Percentiles rank a stretch among this genome's conserved stretches.
Conservation (phyloP, 257 asterid genomes). For the Echium plantagineum region DNA sequence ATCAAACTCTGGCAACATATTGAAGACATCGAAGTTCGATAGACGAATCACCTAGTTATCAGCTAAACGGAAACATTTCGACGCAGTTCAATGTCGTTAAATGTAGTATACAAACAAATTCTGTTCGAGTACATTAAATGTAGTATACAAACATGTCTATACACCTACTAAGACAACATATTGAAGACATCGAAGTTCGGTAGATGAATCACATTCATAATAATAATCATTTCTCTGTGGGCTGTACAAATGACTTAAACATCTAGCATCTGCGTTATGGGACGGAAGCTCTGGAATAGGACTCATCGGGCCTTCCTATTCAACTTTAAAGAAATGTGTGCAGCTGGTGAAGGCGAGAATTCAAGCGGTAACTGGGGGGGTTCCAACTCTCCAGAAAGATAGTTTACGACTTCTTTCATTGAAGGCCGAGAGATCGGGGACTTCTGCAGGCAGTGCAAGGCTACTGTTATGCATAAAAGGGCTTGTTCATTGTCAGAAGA, state of each 20-base stretch:
- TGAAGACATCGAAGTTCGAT: too few species aligned
- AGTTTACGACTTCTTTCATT: conserved; percentile 80
- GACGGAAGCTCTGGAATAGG: not conserved
- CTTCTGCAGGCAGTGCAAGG: conserved; percentile 82
- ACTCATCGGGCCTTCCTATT: conserved; percentile 65
- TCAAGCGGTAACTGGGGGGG: conserved; percentile 78
- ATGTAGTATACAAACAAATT: not conserved
- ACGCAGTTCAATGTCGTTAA: too few species aligned
- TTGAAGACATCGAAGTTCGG: too few species aligned
- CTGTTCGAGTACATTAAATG: not conserved
- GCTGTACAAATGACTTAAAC: conserved; percentile 8
- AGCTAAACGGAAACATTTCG: too few species aligned
- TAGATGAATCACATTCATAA: not conserved
- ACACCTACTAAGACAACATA: not conserved
- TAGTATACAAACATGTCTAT: too few species aligned
- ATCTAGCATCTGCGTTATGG: not conserved
- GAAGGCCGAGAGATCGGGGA: conserved; percentile 74
- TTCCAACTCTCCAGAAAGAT: conserved; percentile 57
- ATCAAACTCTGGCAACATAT: too few species aligned
- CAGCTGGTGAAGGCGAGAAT: conserved; percentile 68
- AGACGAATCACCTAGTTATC: too few species aligned
- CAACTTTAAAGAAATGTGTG: conserved; percentile 48
- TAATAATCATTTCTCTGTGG: conserved; percentile 3
- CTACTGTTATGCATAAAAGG: conserved; percentile 66
- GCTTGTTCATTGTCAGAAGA: conserved; percentile 58